Percentiles rank a stretch among this genome's conserved stretches.
These are phyloP conservation scores for Pseudogymnoascus destructans DNA, from an alignment of 2,329 filamentous ascomycete species.

Conservation along the genomic window DNA sequence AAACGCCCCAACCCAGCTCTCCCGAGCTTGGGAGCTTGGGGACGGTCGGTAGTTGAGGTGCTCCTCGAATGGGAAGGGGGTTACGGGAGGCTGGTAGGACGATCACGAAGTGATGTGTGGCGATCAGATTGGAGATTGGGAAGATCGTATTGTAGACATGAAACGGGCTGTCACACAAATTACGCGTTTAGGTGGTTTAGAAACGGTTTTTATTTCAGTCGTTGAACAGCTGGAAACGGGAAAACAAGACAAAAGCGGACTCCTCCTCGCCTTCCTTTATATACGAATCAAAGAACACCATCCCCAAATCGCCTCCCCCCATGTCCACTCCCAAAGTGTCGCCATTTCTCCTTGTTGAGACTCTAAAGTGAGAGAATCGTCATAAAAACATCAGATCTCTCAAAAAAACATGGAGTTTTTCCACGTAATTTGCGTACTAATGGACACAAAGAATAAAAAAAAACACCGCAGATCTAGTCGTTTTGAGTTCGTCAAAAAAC, in stretches of 20 bases:
- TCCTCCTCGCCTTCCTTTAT: not conserved
- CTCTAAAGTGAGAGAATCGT: not conserved
- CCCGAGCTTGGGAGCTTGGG: not conserved
- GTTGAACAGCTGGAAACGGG: not conserved
- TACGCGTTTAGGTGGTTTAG: not conserved
- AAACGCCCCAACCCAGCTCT: not conserved
- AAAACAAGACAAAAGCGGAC: not conserved
- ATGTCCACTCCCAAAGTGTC: not conserved
- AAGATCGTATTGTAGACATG: not conserved
- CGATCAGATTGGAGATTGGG: not conserved
- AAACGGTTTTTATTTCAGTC: conserved; percentile 1
- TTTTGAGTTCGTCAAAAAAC: conserved; percentile 6
- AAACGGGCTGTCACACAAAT: not conserved
- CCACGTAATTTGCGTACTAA: conserved; percentile 3
- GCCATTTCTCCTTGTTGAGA: not conserved
- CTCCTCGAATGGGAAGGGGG: not conserved
- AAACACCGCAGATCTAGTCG: not conserved
- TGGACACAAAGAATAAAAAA: not conserved
- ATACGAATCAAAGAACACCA: conserved; percentile 1
- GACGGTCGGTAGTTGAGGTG: not conserved
- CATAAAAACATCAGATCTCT: conserved; percentile 1
- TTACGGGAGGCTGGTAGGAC: not conserved
- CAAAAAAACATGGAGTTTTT: not conserved
- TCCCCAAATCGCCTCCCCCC: not conserved
- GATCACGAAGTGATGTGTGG: not conserved